Evolutionary conservation across 2,329 filamentous ascomycete genomes (phyloP), one percentile per base, ranked within the genome.

Genomic region (Aspergillus calidoustus): DNA sequence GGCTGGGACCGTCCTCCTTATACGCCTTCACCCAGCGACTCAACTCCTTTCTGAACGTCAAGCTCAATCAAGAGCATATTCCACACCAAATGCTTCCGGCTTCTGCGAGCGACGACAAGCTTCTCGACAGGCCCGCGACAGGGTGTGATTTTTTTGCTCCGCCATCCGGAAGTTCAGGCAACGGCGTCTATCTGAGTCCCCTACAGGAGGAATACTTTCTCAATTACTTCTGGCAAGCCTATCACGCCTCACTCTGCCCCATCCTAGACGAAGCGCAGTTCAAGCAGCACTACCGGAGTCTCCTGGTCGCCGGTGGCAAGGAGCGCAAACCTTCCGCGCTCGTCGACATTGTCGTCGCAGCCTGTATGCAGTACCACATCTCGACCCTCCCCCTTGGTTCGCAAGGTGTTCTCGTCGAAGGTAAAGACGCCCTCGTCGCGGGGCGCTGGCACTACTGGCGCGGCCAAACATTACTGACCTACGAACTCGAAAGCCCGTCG

Each of bases 11-110:
- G 8, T 59, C 57, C 4, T 59, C 57, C 2, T 7, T 53, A n/a
- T 52, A 54, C n/a, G 54, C 49, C 8, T 59, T 34, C 19, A 48
- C 49, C n/a, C 34, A 53, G 25, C 57, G 57, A 2, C 22, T 59
- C 17, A 59, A 41, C 25, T 28, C 17, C 8, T 59, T 54, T 23
- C 30, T 59, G 7, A 28, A 50, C 19, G 13, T 38, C 64, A 52
- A 69, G 0, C 60, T 80, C 5, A 72, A 78, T 34, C 73, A 77
- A 54, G 59, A 71, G n/a, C 70, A 74, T 49, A 65, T 68, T 4
- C 67, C 69, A 7, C 60, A 73, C 53, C 66, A 72, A 5, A 69
- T 78, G 47, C 70, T 72, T 13, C 72, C 74, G 9, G 75, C 73
- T 25, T 67, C 67, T 23, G 68, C 65, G 22, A 68, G 62, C 48